Evolutionary conservation across 129 eudicot species (phyloP).

Genomic region (Centaurea solstitialis): DNA sequence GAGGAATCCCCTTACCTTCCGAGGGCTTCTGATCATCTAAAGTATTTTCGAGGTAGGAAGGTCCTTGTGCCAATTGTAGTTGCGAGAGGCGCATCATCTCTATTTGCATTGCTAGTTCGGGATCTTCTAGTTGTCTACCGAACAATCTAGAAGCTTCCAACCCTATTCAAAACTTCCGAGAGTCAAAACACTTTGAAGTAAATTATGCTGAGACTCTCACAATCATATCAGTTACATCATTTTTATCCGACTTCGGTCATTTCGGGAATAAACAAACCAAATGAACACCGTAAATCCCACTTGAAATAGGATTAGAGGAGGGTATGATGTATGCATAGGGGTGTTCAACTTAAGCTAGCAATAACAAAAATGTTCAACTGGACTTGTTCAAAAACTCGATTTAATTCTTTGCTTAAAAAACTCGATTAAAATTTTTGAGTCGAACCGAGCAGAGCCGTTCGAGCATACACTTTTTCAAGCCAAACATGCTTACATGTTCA

Average conservation of each 20-base stretch:
- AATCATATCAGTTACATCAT: too few relatives aligned
- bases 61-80: constrained; percentile 41
- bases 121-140: constrained; percentile 54
- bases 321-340: not conserved
- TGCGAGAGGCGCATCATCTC: constrained; percentile 57
- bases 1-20: constrained; percentile 33
- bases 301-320: not conserved
- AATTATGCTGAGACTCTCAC: not conserved
- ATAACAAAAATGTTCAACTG: too few relatives aligned
- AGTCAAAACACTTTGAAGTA: not conserved
- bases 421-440: too few relatives aligned
- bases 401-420: too few relatives aligned
- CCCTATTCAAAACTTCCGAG: constrained; percentile 22
- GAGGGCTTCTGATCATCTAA: constrained; percentile 39
- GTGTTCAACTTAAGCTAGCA: too few relatives aligned
- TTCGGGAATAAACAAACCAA: not conserved
- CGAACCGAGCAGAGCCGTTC: too few relatives aligned
- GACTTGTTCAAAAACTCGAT: too few relatives aligned
- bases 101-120: constrained; percentile 43
- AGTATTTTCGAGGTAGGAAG: constrained; percentile 34
- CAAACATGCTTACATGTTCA: too few relatives aligned
- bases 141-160: constrained; percentile 50
- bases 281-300: not conserved
- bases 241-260: too few relatives aligned
- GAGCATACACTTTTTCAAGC: too few relatives aligned